Evolutionary conservation across 805 yeast species (phyloP), one percentile per base, ranked within the genome.

Genomic region (Lipomyces japonicus): DNA sequence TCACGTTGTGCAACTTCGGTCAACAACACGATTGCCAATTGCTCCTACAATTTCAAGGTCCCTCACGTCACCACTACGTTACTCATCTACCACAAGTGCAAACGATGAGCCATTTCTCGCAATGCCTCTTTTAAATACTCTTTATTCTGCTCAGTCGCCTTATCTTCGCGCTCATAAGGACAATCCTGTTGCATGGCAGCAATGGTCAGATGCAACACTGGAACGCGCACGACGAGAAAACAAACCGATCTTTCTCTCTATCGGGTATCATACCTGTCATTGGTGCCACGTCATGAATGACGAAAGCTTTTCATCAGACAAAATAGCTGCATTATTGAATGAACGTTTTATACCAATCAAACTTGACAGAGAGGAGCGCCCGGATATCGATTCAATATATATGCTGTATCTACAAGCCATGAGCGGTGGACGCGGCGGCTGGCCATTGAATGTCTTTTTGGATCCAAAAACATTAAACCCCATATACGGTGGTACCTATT

Each of bases 391-490:
- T 44, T 53, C 65, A n/a, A 65, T 69, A 6, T 68, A 70, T 51
- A 66, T 64, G 67, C 60, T 64, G 62, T 70, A 63, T 48, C 54
- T 70, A 32, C 73, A 69, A 57, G 69, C 65, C 3, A 51, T 50
- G 41, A 59, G 65, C 9, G 51, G 56, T 16, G 55, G 58, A 22
- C 61, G 60, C 1, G 69, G 71, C 10, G 73, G 73, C 18, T 70
- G 73, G 73, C 73, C 73, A 3, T 53, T 70, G 38, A 69, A 68
- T 50, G 70, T 65, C 2, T 68, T 70, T 52, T 58, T 70, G 44
- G 61, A 63, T 1, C 73, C 73, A 1, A 63, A 62, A 2, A 43
- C 63, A 1, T 58, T 65, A 41, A 61, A 60, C 31, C 73, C 73
- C 14, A 61, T 69, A 30, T 66, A 61, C 47, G 73, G 70, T 2